Evolutionary conservation across 1,139 yeast genomes (phyloP), one percentile per base, ranked within the genome.

Genomic region (Blastobotrys persicus): DNA sequence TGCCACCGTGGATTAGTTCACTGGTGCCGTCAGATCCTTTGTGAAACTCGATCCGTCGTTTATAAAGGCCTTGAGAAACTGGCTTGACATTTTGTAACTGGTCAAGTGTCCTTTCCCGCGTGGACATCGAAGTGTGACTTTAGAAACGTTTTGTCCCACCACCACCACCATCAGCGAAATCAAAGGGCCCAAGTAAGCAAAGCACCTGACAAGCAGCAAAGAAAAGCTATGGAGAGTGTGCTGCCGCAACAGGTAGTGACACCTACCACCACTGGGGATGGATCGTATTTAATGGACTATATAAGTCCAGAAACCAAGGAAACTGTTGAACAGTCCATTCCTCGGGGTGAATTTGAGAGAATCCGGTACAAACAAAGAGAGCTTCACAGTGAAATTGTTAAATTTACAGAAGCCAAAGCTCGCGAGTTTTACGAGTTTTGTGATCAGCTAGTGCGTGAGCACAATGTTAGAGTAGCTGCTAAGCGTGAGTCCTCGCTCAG

Each of bases 301-400:
- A 11, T 43, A 20, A 13, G 26, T 14, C 33, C 46, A 16, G 14
- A 18, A 7, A 23, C 34, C 28, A 31, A 41, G 20, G 28, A 33
- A 3, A 38, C 46, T 4, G 20, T 43, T n/a, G 40, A 43, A 14
- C 13, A 12, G 9, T 11, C 34, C 18, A 11, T 43, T 3, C 18
- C 23, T 33, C 26, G 16, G 11, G 47, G 42, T 6, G 47, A 28
- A n/a, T n/a, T 14, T 4, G 47, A 14, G 7, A 42, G 42, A 13
- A 37, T 44, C 12, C 20, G 16, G n/a, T 37, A 44, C 47, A 44
- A 38, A 31, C 46, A 45, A 14, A 12, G 31, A 28, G 46, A 45
- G 35, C 28, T 45, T 11, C 48, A 42, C 38, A 19, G 19, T 12
- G 45, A 45, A 13, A 45, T 45, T 35, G 46, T 45, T 9, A 18